Evolutionary conservation across 805 yeast species (phyloP), one percentile per base, ranked within the genome.

Genomic region (Tetrapisispora pingtungensis): DNA sequence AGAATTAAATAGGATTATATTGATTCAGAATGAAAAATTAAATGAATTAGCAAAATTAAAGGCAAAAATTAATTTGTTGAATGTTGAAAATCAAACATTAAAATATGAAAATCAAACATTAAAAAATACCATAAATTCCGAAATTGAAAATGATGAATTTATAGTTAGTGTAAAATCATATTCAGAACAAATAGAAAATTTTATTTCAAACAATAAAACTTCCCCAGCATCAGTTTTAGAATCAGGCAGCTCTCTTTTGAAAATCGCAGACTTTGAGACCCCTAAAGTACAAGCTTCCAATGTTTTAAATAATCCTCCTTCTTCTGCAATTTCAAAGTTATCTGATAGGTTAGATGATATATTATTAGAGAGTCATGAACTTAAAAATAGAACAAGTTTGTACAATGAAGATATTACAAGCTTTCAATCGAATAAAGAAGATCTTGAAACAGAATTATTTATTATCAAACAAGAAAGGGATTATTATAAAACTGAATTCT

Each of bases 381-480:
- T 68, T 31, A 70, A 68, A 36, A 36, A 26, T 28, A 15, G 40
- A 28, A 28, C 40, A 10, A 37, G 40, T 18, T 27, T 37, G 26
- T 37, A 27, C n/a, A 27, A 70, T 47, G 73, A 72, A 43, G 90
- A 88, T 60, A 64, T 84, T 44, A 85, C 84, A 58, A 27, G 49
- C 53, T 26, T 17, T 26, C 22, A 22, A 2, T 12, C 20, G 7
- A 58, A 56, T 46, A 41, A 49, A 50, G 35, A 60, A 51, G 95
- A 87, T 54, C 66, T 87, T 53, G 84, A 85, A 56, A 95, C 95
- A 4, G 95, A 86, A 59, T 68, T 87, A 51, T 82, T 75, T 55
- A 83, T 87, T 45, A 73, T 82, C 51, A 80, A 79, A 55, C 90
- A 86, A 64, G 96, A 87, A 64, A 74, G 94, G 51, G 93, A 87